These are phyloP conservation scores for Leccinum uliginosum DNA, from an alignment of 768 basidiomycete species.

Conservation along the genomic window DNA sequence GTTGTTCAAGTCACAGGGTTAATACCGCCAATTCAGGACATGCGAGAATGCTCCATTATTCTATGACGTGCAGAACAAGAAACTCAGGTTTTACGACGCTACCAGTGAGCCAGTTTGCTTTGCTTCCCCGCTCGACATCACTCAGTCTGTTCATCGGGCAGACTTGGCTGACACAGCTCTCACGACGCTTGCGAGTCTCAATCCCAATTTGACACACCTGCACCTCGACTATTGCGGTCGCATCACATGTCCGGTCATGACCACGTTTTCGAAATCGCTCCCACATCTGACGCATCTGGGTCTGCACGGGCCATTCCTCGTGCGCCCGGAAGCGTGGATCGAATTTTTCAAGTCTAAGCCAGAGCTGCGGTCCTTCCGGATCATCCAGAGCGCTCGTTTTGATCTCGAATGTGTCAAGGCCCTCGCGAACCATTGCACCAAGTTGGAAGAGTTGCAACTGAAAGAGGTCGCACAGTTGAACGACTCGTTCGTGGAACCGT, in stretches of 20 bases:
- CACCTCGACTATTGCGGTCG: conserved; percentile 86
- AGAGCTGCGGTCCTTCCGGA: conserved; percentile 63
- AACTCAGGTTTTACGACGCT: conserved; percentile 78
- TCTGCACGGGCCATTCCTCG: conserved; percentile 86
- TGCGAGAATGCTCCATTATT: conserved; percentile 79
- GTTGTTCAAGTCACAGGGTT: not conserved
- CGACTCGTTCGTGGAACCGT: conserved; percentile 56
- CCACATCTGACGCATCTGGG: conserved; percentile 65
- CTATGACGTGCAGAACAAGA: conserved; percentile 66
- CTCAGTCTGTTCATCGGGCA: conserved; percentile 24
- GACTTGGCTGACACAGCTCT: conserved; percentile 68
- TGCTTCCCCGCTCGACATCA: no score
- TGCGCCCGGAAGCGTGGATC: conserved; percentile 69
- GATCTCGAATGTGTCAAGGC: conserved; percentile 59
- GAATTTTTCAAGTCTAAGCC: conserved; percentile 65
- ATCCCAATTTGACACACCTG: conserved; percentile 76
- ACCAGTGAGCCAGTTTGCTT: conserved; percentile 57
- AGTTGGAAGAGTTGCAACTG: conserved; percentile 68
- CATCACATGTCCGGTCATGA: conserved; percentile 58
- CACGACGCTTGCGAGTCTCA: conserved; percentile 68
- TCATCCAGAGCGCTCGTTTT: conserved; percentile 86
- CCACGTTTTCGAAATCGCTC: conserved; percentile 57
- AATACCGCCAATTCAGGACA: conserved; percentile 43
- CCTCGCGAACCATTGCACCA: conserved; percentile 48
- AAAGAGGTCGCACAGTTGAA: conserved; percentile 71